Percentiles rank a stretch among this genome's conserved stretches.
Evolutionary conservation across 2,329 filamentous ascomycete genomes (phyloP).

Genomic region (Monosporascus cannonballus): DNA sequence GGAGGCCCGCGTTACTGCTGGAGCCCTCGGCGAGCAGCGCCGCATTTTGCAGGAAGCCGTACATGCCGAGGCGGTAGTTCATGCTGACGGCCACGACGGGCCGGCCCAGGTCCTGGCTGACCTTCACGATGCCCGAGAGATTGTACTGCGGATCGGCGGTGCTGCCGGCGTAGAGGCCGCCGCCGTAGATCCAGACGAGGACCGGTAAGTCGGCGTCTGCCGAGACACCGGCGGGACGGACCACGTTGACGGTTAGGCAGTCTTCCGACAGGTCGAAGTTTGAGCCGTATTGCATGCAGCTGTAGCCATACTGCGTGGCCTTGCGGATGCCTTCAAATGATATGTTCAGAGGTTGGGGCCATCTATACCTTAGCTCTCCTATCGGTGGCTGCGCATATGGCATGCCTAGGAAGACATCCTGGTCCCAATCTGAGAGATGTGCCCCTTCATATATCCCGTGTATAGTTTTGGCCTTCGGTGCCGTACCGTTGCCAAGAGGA

Average conservation of each 20-base stretch:
- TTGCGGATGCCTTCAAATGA: constrained; percentile 32
- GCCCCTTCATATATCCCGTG: constrained; percentile 30
- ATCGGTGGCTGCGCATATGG: constrained; percentile 33
- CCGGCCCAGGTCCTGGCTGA: constrained; percentile 43
- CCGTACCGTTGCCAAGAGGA: background rate
- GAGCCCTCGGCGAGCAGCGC: constrained; percentile 36
- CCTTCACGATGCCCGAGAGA: constrained; percentile 53
- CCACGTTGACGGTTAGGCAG: constrained; percentile 38
- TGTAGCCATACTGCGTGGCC: constrained; percentile 36
- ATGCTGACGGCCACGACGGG: constrained; percentile 48
- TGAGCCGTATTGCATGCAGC: constrained; percentile 40
- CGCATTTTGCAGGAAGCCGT: constrained; percentile 45
- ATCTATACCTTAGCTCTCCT: constrained; percentile 29
- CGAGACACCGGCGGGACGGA: constrained; percentile 29
- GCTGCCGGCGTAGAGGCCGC: constrained; percentile 46
- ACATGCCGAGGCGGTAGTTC: constrained; percentile 48
- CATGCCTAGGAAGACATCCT: constrained; percentile 35
- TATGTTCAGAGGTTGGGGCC: constrained; percentile 30
- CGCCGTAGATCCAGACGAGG: constrained; percentile 53
- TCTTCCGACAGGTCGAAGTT: constrained; percentile 41
- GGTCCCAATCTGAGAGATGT: constrained; percentile 28
- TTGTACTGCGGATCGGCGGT: constrained; percentile 54
- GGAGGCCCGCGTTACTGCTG: constrained; percentile 43
- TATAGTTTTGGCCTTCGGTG: constrained; percentile 16
- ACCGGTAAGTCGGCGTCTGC: constrained; percentile 31